Evolutionary conservation across 768 basidiomycete genomes (phyloP), one percentile per base, ranked within the genome.

Genomic region (Russula griseocarnosa): DNA sequence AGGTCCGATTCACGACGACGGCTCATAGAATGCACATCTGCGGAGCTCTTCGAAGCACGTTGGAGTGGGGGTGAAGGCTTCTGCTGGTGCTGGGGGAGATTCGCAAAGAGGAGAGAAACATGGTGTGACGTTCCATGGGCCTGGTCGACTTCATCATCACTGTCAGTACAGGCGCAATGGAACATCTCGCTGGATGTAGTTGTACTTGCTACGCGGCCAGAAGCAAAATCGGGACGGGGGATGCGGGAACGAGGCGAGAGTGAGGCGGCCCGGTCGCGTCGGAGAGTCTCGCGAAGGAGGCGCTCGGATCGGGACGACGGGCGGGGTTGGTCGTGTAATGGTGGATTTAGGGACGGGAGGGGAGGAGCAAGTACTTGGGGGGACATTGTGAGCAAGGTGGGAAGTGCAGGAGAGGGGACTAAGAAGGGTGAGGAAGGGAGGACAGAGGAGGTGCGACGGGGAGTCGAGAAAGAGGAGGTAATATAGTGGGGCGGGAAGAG

Each of bases 211-310:
- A 66, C 16, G 13, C 56, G 66, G 40, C 53, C 65, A 32, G 65
- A 53, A 22, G 34, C 28, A 34, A 59, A 67, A 11, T 60, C 67
- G 20, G 55, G 54, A 38, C 53, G 63, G 32, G 42, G 70, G 53
- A 38, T 61, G 61, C 55, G 70, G 58, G 47, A 70, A 61, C 32
- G 71, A 40, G 62, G 72, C 65, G 44, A 69, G 46, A 68, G 65
- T 56, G 63, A 51, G 67, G 74, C 71, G 63, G 77, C 72, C 73
- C 75, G 77, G 46, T 69, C 84, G 53, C 81, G 76, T 32, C 76
- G 73, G 58, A 86, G 79, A 11, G 85, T 79, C 66, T 85, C 79
- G 56, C 84, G 76, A 55, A 86, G 76, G 52, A 86, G 79, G 11
- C 79, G 77, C 69, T 85, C 81, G 5, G 82, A 83, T 60, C 82